A percentile compares a stretch with the other conserved stretches of the same genome.
Evolutionary conservation across 202 grass and related monocot species (phyloP).

Genomic region (Dendrocalamus latiflorus): DNA sequence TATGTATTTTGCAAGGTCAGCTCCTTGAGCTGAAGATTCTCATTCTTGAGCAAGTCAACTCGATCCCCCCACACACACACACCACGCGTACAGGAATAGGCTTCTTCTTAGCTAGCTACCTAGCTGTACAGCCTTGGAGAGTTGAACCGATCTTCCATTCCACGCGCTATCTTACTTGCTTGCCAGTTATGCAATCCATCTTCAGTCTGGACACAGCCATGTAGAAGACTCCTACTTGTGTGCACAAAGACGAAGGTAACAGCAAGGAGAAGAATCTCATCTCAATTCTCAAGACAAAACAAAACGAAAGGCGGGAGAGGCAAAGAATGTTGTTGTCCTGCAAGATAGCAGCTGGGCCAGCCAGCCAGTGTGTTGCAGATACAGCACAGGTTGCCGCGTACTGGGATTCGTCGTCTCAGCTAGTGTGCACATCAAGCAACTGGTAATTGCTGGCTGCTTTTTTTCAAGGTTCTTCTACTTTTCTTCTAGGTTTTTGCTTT

Average conservation of each 20-base stretch:
- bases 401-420: not conserved
- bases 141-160: not conserved
- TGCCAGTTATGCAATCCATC: not conserved
- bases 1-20: constrained; percentile 12
- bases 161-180: constrained; percentile 7
- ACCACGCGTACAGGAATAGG: not conserved
- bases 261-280: not conserved
- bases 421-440: not conserved
- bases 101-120: not conserved
- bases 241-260: not conserved
- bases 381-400: not conserved
- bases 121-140: not conserved
- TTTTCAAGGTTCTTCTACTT: not conserved
- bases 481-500: not conserved
- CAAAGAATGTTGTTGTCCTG: no score
- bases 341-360: no score
- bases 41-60: constrained; percentile 19
- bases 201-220: not conserved
- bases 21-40: not conserved
- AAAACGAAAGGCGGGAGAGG: no score
- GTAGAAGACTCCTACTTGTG: not conserved
- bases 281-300: not conserved
- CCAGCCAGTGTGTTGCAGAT: no score
- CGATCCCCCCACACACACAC: no score
- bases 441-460: not conserved